Base-by-base conservation (phyloP, 163 green algal genomes). In the Prototheca stagnorum region DNA sequence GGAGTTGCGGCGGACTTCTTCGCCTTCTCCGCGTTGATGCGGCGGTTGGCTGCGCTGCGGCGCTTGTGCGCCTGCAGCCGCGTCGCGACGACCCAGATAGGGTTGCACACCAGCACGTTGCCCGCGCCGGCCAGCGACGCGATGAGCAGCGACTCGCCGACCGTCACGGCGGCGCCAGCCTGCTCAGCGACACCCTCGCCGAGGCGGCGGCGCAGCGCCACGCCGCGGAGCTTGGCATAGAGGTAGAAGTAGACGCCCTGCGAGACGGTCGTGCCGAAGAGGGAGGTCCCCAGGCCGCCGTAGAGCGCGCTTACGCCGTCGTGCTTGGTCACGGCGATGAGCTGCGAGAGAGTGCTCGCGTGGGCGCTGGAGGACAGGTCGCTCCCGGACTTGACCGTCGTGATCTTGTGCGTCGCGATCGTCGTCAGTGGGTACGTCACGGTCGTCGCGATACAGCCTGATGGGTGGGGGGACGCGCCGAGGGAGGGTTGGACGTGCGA, bases 161-260 rank as follows among this genome's bases (percentile, higher is more conserved):
- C 62, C 11, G 67, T 66, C 14, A 92, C 67, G 36, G 74, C 67
- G 4, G 53, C 35, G 25, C 24, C 29, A 3, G 51, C 34, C 5
- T 39, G 2, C 35, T 52, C 57, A 2, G 19, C 49, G 3, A 25
- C 36, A 19, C 19, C 29, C 3, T 36, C 33, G 3, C 16, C 39
- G 4, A 36, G 39, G n/a, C 53, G 42, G 31, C 62, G 51, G 23
- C 24, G 20, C 31, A 68, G 49, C 5, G 64, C 64, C 36, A 51
- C 40, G 11, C 41, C 31, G 3, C 64, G 59, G 39, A 73, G 53
- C 49, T 56, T 22, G 25, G 22, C 49, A 54, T 73, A 73, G 5
- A 91, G 59, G 63, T 88, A 92, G 54, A 93, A 94, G 64, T 94
- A 94, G n/a, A 93, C 59, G n/a, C 72, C 78, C 53, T 94, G 81